Evolutionary conservation across 305 asterid species (phyloP).

Genomic region (Andrographis paniculata): DNA sequence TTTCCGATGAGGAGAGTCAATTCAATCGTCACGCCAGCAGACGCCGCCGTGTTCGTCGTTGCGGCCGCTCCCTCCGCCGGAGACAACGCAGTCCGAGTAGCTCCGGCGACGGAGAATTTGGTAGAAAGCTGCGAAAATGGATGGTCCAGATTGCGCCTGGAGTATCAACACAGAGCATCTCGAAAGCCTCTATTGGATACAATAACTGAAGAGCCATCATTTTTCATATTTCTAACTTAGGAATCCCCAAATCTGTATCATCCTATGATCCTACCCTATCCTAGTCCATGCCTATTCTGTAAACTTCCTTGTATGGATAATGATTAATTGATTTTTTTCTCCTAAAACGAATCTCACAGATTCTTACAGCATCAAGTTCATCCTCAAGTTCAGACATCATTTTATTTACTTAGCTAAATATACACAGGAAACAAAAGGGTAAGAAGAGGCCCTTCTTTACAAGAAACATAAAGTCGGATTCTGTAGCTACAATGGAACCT

Average conservation of each 20-base stretch:
- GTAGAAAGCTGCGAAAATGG: neutral
- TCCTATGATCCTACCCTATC: neutral
- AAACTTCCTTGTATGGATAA: too few species aligned
- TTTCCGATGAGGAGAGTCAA: conserved; percentile 59
- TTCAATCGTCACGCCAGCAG: conserved; percentile 61
- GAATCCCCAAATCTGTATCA: neutral
- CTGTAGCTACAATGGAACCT: conserved; percentile 18
- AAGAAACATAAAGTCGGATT: neutral
- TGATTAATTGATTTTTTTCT: too few species aligned
- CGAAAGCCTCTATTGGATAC: conserved; percentile 1
- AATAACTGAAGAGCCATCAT: neutral
- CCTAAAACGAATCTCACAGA: too few species aligned
- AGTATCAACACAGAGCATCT: neutral
- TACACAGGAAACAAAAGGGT: too few species aligned
- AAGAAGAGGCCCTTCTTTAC: too few species aligned
- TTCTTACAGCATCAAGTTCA: too few species aligned
- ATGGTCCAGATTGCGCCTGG: conserved; percentile 4
- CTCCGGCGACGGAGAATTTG: conserved; percentile 16
- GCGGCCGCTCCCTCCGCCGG: conserved; percentile 36
- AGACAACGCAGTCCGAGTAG: conserved; percentile 15
- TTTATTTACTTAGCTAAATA: too few species aligned
- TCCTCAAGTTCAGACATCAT: too few species aligned
- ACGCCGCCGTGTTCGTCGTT: conserved; percentile 58
- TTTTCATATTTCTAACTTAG: neutral
- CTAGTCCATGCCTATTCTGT: neutral